Evolutionary conservation across 1,139 yeast species (phyloP).

Genomic region (Blastobotrys malaysiensis): DNA sequence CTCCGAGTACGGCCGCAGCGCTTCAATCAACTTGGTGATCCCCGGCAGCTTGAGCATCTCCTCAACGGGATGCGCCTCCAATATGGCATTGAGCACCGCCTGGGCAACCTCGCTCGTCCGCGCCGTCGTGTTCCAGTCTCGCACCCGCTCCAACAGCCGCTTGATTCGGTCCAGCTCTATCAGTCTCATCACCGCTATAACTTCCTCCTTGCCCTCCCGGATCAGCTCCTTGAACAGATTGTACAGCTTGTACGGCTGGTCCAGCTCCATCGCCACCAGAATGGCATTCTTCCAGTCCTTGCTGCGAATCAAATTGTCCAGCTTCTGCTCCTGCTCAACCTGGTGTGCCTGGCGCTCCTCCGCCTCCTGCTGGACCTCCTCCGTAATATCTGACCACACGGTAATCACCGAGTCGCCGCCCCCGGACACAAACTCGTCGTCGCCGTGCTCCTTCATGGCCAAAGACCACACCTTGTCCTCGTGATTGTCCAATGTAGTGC

Average conservation of each 20-base stretch:
- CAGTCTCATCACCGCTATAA: slow-evolving; percentile 59
- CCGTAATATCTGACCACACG: slow-evolving; percentile 84
- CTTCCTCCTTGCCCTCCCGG: slow-evolving; percentile 36
- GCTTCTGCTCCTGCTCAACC: slow-evolving; percentile 83
- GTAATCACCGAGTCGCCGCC: slow-evolving; percentile 94
- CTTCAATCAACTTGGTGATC: slow-evolving; percentile 61
- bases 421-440: slow-evolving; percentile 68
- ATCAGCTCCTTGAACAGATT: slow-evolving; percentile 24
- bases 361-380: slow-evolving; percentile 51
- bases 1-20: slow-evolving; percentile 77
- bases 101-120: slow-evolving; percentile 78
- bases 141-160: slow-evolving; percentile 60
- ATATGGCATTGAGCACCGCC: slow-evolving; percentile 58
- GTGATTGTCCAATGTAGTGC: slow-evolving; percentile 83
- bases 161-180: slow-evolving; percentile 58
- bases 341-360: slow-evolving; percentile 42
- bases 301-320: slow-evolving; percentile 62
- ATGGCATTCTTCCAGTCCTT: slow-evolving; percentile 89
- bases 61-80: slow-evolving; percentile 50
- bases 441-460: slow-evolving; percentile 44
- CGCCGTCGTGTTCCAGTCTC: slow-evolving; percentile 95
- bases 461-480: slow-evolving; percentile 94
- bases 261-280: slow-evolving; percentile 76
- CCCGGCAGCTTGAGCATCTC: slow-evolving; percentile 62
- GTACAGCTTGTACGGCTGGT: slow-evolving; percentile 53